These are phyloP conservation scores for Thalassiosira pacifica DNA, from an alignment of 352 stramenopile species.

Conservation along the genomic window DNA sequence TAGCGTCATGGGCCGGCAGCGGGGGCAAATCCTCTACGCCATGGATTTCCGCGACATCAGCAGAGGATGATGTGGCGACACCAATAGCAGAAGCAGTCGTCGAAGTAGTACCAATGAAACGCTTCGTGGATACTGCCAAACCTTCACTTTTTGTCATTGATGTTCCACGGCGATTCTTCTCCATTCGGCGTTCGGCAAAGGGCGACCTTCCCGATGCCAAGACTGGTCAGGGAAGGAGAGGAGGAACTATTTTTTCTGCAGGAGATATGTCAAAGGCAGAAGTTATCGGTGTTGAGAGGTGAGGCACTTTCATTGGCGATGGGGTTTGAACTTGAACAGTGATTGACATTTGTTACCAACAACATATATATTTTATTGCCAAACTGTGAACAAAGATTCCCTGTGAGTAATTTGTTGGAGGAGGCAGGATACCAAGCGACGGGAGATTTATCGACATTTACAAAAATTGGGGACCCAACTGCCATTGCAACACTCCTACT, in stretches of 20 bases:
- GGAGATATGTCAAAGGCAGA: slow-evolving; percentile 84
- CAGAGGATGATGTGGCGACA: slow-evolving; percentile 8
- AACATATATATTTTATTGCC: neutral
- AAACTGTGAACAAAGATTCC: slow-evolving; percentile 59
- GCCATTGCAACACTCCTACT: slow-evolving; percentile 77
- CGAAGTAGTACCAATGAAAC: slow-evolving; percentile 76
- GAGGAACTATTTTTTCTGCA: slow-evolving; percentile 83
- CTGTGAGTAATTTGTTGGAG: slow-evolving; percentile 70
- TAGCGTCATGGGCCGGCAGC: slow-evolving; percentile 18
- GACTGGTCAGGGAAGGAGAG: slow-evolving; percentile 77
- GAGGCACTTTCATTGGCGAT: slow-evolving; percentile 1
- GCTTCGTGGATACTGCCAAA: slow-evolving; percentile 72
- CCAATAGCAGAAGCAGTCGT: too few relatives aligned
- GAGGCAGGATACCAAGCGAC: slow-evolving; percentile 79
- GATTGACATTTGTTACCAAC: neutral
- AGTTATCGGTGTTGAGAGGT: slow-evolving; percentile 82
- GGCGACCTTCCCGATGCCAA: slow-evolving; percentile 82
- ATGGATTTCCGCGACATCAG: slow-evolving; percentile 11
- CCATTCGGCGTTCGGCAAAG: slow-evolving; percentile 74
- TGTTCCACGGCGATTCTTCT: slow-evolving; percentile 75
- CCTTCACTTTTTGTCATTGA: slow-evolving; percentile 67
- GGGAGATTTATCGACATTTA: slow-evolving; percentile 78
- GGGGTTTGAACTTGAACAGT: neutral
- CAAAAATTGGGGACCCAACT: slow-evolving; percentile 68
- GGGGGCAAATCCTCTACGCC: slow-evolving; percentile 4